Evolutionary conservation across 192 early-diverging fungal genomes (phyloP).

Genomic region (Mortierella antarctica): DNA sequence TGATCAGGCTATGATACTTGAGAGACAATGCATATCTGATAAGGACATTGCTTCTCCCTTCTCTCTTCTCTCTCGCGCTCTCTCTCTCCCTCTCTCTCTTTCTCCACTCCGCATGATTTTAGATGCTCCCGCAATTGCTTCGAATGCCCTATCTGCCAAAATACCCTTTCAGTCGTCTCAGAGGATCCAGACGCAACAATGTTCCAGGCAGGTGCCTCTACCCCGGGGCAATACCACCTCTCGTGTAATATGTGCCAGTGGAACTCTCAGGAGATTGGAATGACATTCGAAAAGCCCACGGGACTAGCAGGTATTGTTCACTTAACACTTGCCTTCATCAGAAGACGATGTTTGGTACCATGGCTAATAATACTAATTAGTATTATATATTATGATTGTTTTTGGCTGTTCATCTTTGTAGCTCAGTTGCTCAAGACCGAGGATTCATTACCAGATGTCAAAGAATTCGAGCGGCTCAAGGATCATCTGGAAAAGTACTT

Average conservation of each 20-base stretch:
- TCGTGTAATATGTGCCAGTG: conserved; percentile 90
- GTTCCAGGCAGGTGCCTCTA: conserved; percentile 24
- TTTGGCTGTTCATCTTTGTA: conserved; percentile 1
- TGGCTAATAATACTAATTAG: no score
- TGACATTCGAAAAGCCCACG: conserved; percentile 94
- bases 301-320: conserved; percentile 77
- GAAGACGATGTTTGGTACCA: neutral
- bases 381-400: neutral
- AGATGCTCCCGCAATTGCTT: conserved; percentile 95
- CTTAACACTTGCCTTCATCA: neutral
- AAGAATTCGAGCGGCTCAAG: conserved; percentile 87
- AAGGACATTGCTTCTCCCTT: neutral
- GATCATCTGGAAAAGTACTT: conserved; percentile 87
- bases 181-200: conserved; percentile 50
- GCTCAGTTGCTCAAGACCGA: conserved; percentile 88
- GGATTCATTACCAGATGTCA: conserved; percentile 71
- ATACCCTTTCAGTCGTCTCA: conserved; percentile 80
- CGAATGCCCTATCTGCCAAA: conserved; percentile 89
- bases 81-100: neutral
- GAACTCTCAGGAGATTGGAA: conserved; percentile 92
- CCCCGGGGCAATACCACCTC: conserved; percentile 71
- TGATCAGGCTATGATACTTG: no score
- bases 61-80: neutral
- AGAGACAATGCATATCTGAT: neutral
- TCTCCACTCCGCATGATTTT: neutral